These are phyloP conservation scores for Monosporascus cannonballus DNA, from an alignment of 2,329 filamentous ascomycete species.

Conservation along the genomic window DNA sequence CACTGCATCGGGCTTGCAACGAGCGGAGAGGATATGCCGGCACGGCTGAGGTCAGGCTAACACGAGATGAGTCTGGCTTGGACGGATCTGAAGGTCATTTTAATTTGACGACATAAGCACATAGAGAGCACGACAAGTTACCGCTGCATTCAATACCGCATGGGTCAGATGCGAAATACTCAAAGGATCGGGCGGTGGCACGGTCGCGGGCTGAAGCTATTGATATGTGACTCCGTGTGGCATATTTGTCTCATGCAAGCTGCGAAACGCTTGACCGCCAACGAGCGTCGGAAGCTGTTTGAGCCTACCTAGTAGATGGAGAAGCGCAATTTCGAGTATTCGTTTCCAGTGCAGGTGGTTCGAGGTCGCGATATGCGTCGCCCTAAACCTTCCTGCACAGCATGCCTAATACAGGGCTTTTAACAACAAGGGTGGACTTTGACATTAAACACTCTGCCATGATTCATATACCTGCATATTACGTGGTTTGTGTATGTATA, in stretches of 20 bases:
- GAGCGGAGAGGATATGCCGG: no score
- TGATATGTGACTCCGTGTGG: neutral
- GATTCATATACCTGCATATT: neutral
- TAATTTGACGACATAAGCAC: neutral
- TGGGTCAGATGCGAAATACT: neutral
- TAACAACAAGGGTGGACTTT: no score
- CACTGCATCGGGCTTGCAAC: no score
- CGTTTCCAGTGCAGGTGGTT: no score
- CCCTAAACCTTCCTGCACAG: no score
- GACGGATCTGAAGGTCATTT: neutral
- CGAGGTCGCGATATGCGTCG: no score
- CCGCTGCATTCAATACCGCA: neutral
- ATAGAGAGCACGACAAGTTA: neutral
- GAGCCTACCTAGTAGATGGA: no score
- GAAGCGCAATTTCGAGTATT: no score
- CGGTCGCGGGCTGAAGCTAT: neutral
- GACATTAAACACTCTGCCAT: no score
- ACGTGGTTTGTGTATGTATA: neutral
- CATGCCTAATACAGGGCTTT: no score
- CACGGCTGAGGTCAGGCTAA: no score
- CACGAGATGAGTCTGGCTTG: no score
- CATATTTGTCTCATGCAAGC: slow-evolving; percentile 1
- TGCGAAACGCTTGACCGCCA: neutral
- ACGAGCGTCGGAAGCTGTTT: neutral
- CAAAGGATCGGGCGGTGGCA: neutral